Base-by-base conservation (phyloP, 1,284 basidiomycete species). In the Naganishia sp. region DNA sequence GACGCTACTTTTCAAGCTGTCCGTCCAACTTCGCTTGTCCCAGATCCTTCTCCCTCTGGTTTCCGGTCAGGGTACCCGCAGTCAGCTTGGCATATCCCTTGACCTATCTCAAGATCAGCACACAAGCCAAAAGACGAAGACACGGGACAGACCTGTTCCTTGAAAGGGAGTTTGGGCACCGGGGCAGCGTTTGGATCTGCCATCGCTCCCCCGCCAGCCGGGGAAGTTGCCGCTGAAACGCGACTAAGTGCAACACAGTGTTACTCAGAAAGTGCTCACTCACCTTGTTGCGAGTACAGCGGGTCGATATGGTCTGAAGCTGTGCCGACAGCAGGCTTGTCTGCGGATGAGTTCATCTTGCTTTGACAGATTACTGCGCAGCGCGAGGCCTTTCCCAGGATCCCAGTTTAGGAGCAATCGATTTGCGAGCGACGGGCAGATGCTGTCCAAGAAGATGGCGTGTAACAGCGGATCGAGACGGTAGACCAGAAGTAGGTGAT, bases 1-100 rank as follows among this genome's bases (percentile, higher is more conserved):
- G 44, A 23, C 57, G n/a, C 43, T 36, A 60, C 28, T 60, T 46
- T 3, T 65, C 64, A 36, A 65, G 48, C 50, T 73, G 55, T 13
- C 75, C 74, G 6, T 72, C 59, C 6, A 77, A 55, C 59, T 75
- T 74, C 63, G 74, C 72, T 55, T 77, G 72, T 6, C 76, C 75
- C 42, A 73, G 70, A 49, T 74, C 72, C 56, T 75, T 75, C 67
- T 78, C 76, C 13, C 71, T 65, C 16, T 71, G 54, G 48, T 78
- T 78, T 2, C 68, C 46, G 54, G 74, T 75, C 0, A 76, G 65
- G 6, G 70, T 72, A 3, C 76, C 76, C 3, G 73, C 72, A 23
- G 75, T 68, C 67, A 75, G 74, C 68, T 77, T 77, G 21, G 76
- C 76, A 69, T 74, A 77, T 2, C 76, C 76, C 53, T 75, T 73